Base-by-base conservation (phyloP, 208 protist species). In the Sergeia podlipaevii region DNA sequence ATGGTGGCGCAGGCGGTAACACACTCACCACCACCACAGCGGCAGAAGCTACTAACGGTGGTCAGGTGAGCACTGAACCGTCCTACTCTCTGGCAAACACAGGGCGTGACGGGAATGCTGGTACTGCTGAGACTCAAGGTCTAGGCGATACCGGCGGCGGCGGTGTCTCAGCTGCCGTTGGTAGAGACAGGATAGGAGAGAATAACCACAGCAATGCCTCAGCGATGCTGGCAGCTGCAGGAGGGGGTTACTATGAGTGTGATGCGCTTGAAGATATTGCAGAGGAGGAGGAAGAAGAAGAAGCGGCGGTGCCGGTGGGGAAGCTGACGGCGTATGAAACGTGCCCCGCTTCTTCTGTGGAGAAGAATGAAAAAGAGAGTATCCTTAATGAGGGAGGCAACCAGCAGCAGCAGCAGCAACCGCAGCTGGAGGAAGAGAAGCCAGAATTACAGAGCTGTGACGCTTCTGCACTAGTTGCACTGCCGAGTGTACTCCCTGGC, bases 251-350 rank as follows among this genome's bases (percentile, higher is more conserved):
- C 43, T 65, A 65, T 29, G 59, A 65, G 49, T 44, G 34, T 5
- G 59, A 65, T 21, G 59, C 59, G n/a, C 32, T 65, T 15, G 59
- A 65, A 37, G 59, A 65, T 24, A 33, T 21, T 10, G 43, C 8
- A 7, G 7, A 44, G 7, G 38, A 44, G 7, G 38, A 5, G 17
- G 38, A 44, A n/a, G 13, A 44, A 5, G 38, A 44, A 44, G 13
- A 44, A 17, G 38, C 24, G 43, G 43, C 43, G 17, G 24, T n/a
- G n/a, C n/a, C 43, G 17, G 43, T 28, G 43, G 33, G 43, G 43
- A 48, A 23, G 43, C 2, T 5, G 42, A 46, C 11, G 29, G 17
- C 42, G 42, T n/a, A n/a, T n/a, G n/a, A n/a, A n/a, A n/a, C n/a
- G n/a, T n/a, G n/a, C n/a, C n/a, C n/a, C n/a, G n/a, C n/a, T n/a